phyloP scores from a whole-genome alignment of 2,329 filamentous ascomycete species.

The Fusarium illudens region DNA sequence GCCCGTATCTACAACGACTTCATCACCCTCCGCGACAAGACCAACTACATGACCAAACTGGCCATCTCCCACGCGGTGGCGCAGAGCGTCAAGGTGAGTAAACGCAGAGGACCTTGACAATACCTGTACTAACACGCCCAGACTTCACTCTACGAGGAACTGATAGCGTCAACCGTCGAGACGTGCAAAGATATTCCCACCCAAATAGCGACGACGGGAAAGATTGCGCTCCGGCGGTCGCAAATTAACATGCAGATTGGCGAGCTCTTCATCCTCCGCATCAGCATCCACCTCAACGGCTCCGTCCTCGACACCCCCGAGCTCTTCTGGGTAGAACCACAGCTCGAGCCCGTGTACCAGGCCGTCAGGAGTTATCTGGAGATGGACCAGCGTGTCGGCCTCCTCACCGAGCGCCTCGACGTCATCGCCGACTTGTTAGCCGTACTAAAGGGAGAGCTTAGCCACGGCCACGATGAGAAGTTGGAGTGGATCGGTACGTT shows the following conservation, averaged over 20 bases:
- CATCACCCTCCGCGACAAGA: conserved; percentile 91
- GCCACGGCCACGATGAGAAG: conserved; percentile 90
- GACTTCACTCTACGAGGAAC: conserved; percentile 95
- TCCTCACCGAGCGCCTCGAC: conserved; percentile 84
- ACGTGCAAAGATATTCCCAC: conserved; percentile 92
- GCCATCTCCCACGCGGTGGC: conserved; percentile 95
- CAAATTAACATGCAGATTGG: conserved; percentile 99
- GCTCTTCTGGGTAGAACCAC: conserved; percentile 97
- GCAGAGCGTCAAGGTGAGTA: conserved; percentile 85
- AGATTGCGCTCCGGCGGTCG: conserved; percentile 84
- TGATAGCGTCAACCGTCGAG: conserved; percentile 93
- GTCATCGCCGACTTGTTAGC: conserved; percentile 94
- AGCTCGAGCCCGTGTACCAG: conserved; percentile 95
- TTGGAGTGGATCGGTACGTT: conserved; percentile 85
- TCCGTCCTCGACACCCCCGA: conserved; percentile 96
- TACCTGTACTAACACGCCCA: conserved; percentile 47
- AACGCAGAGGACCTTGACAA: neutral
- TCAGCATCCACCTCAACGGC: conserved; percentile 97
- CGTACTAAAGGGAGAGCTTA: conserved; percentile 94
- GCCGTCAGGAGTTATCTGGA: conserved; percentile 95
- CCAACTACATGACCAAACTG: conserved; percentile 97
- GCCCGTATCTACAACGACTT: conserved; percentile 99
- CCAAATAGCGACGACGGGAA: conserved; percentile 91
- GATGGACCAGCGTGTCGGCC: conserved; percentile 93
- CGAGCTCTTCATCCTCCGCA: conserved; percentile 95